Percentiles rank a stretch among this genome's conserved stretches.
Evolutionary conservation across 306 rosid genomes (phyloP).

Genomic region (Cicer arietinum): DNA sequence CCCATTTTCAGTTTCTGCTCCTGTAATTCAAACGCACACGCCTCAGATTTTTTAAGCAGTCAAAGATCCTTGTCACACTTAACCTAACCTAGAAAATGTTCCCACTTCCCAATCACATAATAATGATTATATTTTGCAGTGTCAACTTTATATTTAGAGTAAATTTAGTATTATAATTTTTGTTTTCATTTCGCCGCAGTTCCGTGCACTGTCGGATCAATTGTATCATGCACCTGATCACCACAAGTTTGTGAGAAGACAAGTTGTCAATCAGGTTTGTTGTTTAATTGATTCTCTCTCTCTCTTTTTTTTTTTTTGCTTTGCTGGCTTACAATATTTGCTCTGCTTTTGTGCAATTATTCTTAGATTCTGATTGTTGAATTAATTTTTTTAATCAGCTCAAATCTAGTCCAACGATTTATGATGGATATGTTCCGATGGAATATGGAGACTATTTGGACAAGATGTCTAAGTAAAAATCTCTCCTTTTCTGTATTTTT

Average conservation of each 20-base stretch:
- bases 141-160: not conserved
- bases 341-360: conserved; percentile 8
- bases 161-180: conserved; percentile 7
- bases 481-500: conserved; percentile 17
- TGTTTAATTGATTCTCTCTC: conserved; percentile 4
- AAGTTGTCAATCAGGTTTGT: conserved; percentile 76
- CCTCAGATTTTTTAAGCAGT: too few species aligned
- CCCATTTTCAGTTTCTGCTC: too few species aligned
- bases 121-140: conserved; percentile 12
- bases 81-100: conserved; percentile 9
- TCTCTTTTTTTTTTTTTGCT: conserved; percentile 11
- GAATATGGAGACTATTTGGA: conserved; percentile 72
- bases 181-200: conserved; percentile 53
- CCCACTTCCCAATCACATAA: conserved; percentile 16
- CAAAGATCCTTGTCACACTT: not conserved
- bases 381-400: conserved; percentile 55
- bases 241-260: conserved; percentile 67
- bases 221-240: conserved; percentile 65
- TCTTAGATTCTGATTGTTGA: conserved; percentile 45
- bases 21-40: too few species aligned
- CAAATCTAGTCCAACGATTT: conserved; percentile 68
- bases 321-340: conserved; percentile 14
- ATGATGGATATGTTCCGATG: conserved; percentile 93
- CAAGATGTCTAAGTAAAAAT: conserved; percentile 69
- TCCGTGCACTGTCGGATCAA: conserved; percentile 86